A percentile compares a stretch with the other conserved stretches of the same genome.
These are phyloP conservation scores for Thalassiosira exigua DNA, from an alignment of 352 stramenopile genomes.

Conservation along the genomic window DNA sequence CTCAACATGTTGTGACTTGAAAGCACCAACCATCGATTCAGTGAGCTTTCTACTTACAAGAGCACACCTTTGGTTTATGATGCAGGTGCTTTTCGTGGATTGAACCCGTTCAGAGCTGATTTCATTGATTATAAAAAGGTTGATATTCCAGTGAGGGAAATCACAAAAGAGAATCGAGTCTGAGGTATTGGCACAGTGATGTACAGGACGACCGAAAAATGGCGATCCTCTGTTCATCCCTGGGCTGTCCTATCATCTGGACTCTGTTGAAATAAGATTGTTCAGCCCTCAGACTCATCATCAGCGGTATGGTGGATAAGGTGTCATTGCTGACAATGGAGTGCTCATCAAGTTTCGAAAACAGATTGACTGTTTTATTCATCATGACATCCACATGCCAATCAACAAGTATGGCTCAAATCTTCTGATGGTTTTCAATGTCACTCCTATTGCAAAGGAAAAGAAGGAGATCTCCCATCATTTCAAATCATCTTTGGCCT, in stretches of 20 bases:
- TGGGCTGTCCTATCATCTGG: background rate
- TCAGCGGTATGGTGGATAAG: background rate
- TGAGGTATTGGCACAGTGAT: constrained; percentile 9
- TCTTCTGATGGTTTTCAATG: background rate
- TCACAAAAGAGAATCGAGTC: constrained; percentile 6
- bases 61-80: constrained; percentile 16
- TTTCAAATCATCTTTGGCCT: background rate
- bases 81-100: constrained; percentile 28
- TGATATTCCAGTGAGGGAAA: constrained; percentile 8
- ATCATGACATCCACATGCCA: no score
- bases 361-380: background rate
- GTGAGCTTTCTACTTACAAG: no score
- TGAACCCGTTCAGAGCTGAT: constrained; percentile 32
- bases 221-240: background rate
- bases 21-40: no score
- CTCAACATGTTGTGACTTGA: no score
- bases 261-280: background rate
- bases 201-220: background rate
- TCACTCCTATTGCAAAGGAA: background rate
- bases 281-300: background rate
- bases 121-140: constrained; percentile 36
- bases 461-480: background rate
- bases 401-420: background rate
- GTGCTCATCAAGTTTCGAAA: background rate
- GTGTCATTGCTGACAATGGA: background rate